Percentiles rank a stretch among this genome's conserved stretches.
phyloP scores from a whole-genome alignment of 805 yeast species.

The Candida ulmi region DNA sequence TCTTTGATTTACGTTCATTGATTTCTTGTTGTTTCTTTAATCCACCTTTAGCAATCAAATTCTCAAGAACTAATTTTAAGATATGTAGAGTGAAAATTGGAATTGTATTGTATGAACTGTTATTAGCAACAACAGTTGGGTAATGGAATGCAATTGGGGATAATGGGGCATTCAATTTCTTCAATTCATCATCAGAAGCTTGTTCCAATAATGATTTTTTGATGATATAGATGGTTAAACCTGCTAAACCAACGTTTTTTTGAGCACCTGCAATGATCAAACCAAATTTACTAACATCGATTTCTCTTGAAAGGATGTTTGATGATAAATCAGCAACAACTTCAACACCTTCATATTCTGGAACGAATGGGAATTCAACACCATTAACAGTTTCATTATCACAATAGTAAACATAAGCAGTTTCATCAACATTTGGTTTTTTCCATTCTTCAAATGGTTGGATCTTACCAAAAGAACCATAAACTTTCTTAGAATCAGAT shows the following conservation, averaged over 20 bases:
- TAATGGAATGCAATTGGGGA: constrained; percentile 86
- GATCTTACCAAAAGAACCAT: constrained; percentile 58
- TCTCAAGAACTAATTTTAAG: constrained; percentile 68
- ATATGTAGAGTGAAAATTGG: constrained; percentile 91
- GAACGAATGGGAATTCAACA: constrained; percentile 57
- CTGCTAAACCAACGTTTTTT: constrained; percentile 96
- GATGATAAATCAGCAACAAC: constrained; percentile 95
- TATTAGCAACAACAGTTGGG: constrained; percentile 80
- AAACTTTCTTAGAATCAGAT: constrained; percentile 51
- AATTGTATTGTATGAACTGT: constrained; percentile 92
- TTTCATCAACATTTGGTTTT: constrained; percentile 48
- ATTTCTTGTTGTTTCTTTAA: constrained; percentile 50
- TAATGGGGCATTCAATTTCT: constrained; percentile 59
- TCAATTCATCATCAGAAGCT: constrained; percentile 57
- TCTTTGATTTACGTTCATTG: constrained; percentile 56
- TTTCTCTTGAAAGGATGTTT: constrained; percentile 72
- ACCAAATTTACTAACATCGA: constrained; percentile 84
- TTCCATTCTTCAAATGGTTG: constrained; percentile 64
- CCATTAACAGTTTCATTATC: constrained; percentile 98
- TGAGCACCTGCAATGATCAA: constrained; percentile 97
- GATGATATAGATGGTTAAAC: constrained; percentile 86
- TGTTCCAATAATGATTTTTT: constrained; percentile 72
- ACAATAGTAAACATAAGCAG: constrained; percentile 85
- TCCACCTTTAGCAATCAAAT: constrained; percentile 68
- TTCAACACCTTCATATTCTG: constrained; percentile 61